Conservation (phyloP, 129 eudicot species). For the Lactuca saligna region DNA sequence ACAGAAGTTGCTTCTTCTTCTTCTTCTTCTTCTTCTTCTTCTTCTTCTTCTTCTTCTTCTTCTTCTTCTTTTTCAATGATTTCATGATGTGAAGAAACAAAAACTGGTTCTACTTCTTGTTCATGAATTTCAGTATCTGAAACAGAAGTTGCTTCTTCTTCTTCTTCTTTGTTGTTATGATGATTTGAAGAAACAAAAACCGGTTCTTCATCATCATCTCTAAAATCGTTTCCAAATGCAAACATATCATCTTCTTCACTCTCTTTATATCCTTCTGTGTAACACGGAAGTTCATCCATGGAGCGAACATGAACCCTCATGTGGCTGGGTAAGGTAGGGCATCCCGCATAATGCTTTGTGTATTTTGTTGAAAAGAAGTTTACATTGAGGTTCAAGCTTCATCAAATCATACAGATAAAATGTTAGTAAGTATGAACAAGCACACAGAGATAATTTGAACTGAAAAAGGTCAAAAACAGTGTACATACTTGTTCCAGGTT, state of each 20-base stretch:
- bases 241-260: conserved; percentile 20
- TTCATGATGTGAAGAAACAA: conserved; percentile 17
- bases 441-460: background rate
- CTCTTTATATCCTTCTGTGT: conserved; percentile 30
- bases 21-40: conserved; percentile 24
- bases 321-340: conserved; percentile 70
- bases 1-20: conserved; percentile 23
- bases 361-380: conserved; percentile 82
- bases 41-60: conserved; percentile 25
- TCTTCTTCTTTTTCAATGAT: conserved; percentile 17
- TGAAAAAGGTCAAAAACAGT: background rate
- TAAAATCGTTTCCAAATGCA: conserved; percentile 23
- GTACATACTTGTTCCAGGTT: conserved; percentile 67
- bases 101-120: conserved; percentile 2
- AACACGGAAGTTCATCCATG: conserved; percentile 85
- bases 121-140: background rate
- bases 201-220: conserved; percentile 32
- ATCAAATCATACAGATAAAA: conserved; percentile 5
- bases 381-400: conserved; percentile 64
- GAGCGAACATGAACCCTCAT: conserved; percentile 67
- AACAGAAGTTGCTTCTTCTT: conserved; percentile 3
- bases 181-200: conserved; percentile 17
- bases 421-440: conserved; percentile 7
- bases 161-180: conserved; percentile 16
- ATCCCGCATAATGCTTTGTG: conserved; percentile 61